Percentiles rank a stretch among this genome's conserved stretches.
phyloP scores from a whole-genome alignment of 768 basidiomycete species.

The Cyclocybe aegerita region DNA sequence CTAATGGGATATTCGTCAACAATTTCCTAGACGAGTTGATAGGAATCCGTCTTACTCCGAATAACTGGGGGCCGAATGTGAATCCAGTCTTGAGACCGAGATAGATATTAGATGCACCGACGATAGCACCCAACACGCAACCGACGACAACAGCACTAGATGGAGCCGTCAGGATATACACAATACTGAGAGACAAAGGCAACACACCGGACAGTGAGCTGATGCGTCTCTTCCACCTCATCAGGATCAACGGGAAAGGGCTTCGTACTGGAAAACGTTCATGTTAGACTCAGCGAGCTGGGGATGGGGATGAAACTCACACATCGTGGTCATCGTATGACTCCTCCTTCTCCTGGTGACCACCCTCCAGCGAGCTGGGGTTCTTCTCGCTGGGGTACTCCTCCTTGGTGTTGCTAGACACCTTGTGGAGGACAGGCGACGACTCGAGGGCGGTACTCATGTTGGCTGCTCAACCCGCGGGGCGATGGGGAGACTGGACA shows the following conservation, averaged over 20 bases:
- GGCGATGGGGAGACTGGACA: neutral
- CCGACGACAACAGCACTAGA: conserved; percentile 49
- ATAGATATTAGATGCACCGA: conserved; percentile 65
- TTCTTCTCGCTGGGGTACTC: conserved; percentile 27
- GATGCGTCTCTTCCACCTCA: conserved; percentile 46
- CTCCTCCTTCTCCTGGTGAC: conserved; percentile 21
- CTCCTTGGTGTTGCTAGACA: conserved; percentile 8
- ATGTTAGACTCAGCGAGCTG: neutral
- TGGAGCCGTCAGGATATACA: neutral
- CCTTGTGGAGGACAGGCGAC: conserved; percentile 5
- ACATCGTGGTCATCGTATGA: conserved; percentile 37
- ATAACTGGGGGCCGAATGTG: conserved; percentile 62
- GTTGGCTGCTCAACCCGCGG: conserved; percentile 1
- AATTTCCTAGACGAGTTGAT: neutral
- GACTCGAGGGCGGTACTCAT: conserved; percentile 10
- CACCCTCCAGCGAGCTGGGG: conserved; percentile 17
- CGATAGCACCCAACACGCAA: conserved; percentile 49
- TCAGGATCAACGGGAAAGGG: conserved; percentile 57
- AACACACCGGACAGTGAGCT: conserved; percentile 47
- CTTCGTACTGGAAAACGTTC: conserved; percentile 25
- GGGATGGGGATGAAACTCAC: conserved; percentile 21
- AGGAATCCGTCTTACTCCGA: conserved; percentile 41
- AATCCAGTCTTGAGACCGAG: conserved; percentile 70
- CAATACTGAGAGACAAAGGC: neutral
- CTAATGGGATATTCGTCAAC: conserved; percentile 15